These are phyloP conservation scores for Sparassis latifolia DNA, from an alignment of 1,284 basidiomycete genomes.

Conservation along the genomic window DNA sequence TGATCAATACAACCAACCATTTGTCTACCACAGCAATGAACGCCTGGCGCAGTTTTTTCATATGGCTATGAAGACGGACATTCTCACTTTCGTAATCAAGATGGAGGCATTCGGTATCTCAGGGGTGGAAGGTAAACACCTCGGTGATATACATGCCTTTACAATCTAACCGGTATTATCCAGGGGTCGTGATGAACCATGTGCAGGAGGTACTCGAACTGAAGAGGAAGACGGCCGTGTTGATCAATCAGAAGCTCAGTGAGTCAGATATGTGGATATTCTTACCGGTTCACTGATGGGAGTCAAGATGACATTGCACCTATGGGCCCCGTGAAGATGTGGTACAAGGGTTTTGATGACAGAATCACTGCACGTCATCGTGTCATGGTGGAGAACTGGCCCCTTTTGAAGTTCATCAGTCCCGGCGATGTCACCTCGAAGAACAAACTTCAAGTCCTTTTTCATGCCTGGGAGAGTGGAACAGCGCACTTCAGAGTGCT, in stretches of 20 bases:
- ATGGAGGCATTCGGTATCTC: no score
- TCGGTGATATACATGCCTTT: background rate
- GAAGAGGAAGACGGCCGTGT: constrained; percentile 2
- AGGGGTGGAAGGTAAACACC: no score
- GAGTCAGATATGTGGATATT: constrained; percentile 4
- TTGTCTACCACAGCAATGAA: no score
- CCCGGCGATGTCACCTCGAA: constrained; percentile 13
- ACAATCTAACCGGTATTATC: background rate
- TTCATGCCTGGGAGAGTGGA: constrained; percentile 8
- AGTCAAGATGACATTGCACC: constrained; percentile 6
- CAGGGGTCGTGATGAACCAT: constrained; percentile 1
- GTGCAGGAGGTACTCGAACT: constrained; percentile 5
- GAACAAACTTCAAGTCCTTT: constrained; percentile 13
- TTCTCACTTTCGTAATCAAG: no score
- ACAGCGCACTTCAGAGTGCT: constrained; percentile 10
- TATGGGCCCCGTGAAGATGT: constrained; percentile 10
- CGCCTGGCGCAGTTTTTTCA: no score
- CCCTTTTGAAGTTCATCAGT: constrained; percentile 14
- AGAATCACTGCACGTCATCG: constrained; percentile 15
- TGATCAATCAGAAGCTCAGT: constrained; percentile 11
- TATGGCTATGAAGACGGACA: no score
- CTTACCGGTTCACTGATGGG: background rate
- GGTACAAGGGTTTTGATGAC: constrained; percentile 17
- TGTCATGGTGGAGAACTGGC: constrained; percentile 20
- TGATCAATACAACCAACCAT: no score